Evolutionary conservation across 164 flowering plant genomes (phyloP), one percentile per base, ranked within the genome.

Genomic region (Amborella trichopoda): DNA sequence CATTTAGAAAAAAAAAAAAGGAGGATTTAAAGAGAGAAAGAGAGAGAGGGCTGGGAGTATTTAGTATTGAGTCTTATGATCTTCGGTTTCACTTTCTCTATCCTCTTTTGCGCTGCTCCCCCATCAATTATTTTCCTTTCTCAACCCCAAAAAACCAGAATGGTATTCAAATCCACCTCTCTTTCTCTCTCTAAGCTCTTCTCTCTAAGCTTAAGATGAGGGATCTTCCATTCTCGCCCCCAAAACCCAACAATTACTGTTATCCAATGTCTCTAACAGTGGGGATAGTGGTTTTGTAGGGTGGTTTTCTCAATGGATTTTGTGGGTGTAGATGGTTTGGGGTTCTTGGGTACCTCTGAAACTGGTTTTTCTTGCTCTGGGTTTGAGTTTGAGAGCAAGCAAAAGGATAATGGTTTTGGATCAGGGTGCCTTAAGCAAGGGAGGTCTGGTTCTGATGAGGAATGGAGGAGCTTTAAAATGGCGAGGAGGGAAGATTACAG

Each of bases 381-480:
- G 61, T 62, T 77, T 60, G 78, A 60, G 60, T 56, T 60, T 59
- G 82, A 67, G 40, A 46, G 68, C 44, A 69, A 66, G 60, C 73
- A 67, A 13, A 72, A 62, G 44, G n/a, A n/a, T n/a, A n/a, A n/a
- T n/a, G 63, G 61, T 60, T 67, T 63, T 54, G 84, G 82, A 74
- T 74, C 78, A 71, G 78, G 77, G 49, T 54, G 64, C 23, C 48
- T 51, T 2, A 64, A 68, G 64, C 68, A 64, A 16, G 68, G 63
- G 52, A 66, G 66, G 22, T 54, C 66, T 59, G 61, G 49, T 26
- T 5, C 50, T 34, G 56, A 18, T 54, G 79, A 22, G 41, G 11
- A 10, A 6, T 75, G 71, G 72, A 75, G 70, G 46, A 63, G 64
- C 62, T 68, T 68, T 20, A 81, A 84, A 55, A 50, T 78, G 59